Evolutionary conservation across 306 rosid species (phyloP), one percentile per base, ranked within the genome.

Genomic region (Vigna mungo): DNA sequence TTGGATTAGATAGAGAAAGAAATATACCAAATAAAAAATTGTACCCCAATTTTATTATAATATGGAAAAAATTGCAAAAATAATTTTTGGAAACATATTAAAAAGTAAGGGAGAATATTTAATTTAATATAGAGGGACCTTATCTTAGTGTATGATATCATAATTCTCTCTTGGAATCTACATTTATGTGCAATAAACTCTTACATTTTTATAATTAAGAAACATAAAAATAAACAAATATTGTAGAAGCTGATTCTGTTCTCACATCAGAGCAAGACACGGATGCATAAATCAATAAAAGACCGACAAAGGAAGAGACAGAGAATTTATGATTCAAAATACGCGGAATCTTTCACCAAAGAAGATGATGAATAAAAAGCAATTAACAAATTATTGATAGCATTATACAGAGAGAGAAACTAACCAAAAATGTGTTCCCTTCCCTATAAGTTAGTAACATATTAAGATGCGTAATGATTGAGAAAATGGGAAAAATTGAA

Each of bases 251-350:
- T 27, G 2, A 59, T 25, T 59, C 4, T 25, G 18, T 25, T 59
- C 64, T 54, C 1, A 8, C 16, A 43, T 66, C 17, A 56, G 18
- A 59, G 30, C 17, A 25, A 72, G 56, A 65, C 65, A 58, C 44
- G 44, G 10, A 39, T 25, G 36, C 80, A 43, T 70, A 78, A 20
- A 51, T 79, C n/a, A 78, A 78, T 25, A 21, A 72, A 51, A 68
- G 77, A 74, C 55, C 62, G 86, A 83, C 80, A 78, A 66, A 68
- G 14, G 53, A 54, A 65, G 77, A 78, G 72, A 84, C 82, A 76
- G 10, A 13, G 39, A 41, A 72, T 71, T 25, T 54, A 48, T 18
- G 25, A 7, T 66, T 56, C 56, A 78, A 61, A 72, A 44, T 23
- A 18, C 16, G 78, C 54, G 17, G 20, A 47, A 53, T 76, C 82